Base-by-base conservation (phyloP, 441 rosid species). In the Erysimum cheiri region DNA sequence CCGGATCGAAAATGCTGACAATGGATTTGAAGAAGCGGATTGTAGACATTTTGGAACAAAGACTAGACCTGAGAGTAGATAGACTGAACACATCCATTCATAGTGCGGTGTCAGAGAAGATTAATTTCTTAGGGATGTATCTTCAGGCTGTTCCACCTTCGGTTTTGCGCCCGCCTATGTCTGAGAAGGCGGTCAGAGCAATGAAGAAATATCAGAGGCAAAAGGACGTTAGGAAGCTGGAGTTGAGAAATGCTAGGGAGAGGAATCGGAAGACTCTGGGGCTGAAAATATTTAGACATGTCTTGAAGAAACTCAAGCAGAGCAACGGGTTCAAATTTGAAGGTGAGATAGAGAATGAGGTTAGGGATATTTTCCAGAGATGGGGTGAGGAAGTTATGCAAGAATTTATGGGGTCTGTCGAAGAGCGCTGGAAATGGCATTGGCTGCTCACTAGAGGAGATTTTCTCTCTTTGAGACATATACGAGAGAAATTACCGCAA, bases 111-210 rank as follows among this genome's bases (percentile, higher is more conserved):
- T 82, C 87, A 1, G 98, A 91, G 81, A 91, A 89, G 80, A 86
- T 91, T 46, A 82, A 54, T 11, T 91, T 93, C 71, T 73, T 91
- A 62, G 97, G 89, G 60, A 80, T 91, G 91, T 92, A 85, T 81
- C 77, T 93, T 69, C 98, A 89, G 82, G 98, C 91, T 53, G 96
- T 93, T 47, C 86, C 80, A 1, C 98, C 97, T 76, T 93, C 96
- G 4, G 85, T 93, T 69, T 75, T 93, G 85, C 85, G 71, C 58
- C 93, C 92, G 3, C 94, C 91, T 35, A 69, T 79, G 85, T 87
- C 96, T 3, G 97, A 89, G 68, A 93, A 93, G 57, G 98, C 90
- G 10, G 66, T 89, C 8, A 80, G 98, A 75, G 97, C 96, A 3
- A 84, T 86, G 80, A 91, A 91, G 73, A 91, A 93, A 80, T 88